phyloP scores from a whole-genome alignment of 345 rosid genomes.

The Garcia nutans region DNA sequence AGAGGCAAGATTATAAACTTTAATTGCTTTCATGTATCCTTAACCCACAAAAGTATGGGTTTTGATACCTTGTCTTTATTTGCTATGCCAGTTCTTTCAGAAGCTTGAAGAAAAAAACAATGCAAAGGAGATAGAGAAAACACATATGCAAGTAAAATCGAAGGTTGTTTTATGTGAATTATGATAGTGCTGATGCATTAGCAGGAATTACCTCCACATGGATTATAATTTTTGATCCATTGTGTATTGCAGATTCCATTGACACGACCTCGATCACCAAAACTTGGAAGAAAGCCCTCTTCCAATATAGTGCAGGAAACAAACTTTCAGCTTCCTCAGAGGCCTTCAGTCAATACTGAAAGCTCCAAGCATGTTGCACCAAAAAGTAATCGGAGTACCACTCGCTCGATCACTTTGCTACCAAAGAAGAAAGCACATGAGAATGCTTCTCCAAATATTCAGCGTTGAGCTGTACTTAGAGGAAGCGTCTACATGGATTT shows the following conservation, averaged over 20 bases:
- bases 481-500: neutral
- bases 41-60: constrained; percentile 4
- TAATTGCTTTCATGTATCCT: neutral
- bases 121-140: constrained; percentile 39
- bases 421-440: constrained; percentile 51
- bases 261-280: constrained; percentile 46
- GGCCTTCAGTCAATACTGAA: constrained; percentile 32
- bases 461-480: constrained; percentile 19
- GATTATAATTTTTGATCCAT: neutral
- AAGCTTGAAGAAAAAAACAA: constrained; percentile 60
- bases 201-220: neutral
- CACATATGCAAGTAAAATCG: constrained; percentile 31
- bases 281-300: constrained; percentile 44
- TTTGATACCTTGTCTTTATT: constrained; percentile 14
- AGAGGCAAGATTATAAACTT: constrained; percentile 50
- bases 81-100: constrained; percentile 51
- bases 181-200: neutral
- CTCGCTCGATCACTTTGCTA: constrained; percentile 33
- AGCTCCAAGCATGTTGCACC: constrained; percentile 31
- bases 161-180: constrained; percentile 33
- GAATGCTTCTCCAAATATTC: constrained; percentile 72
- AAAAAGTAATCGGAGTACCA: constrained; percentile 35
- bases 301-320: constrained; percentile 30
- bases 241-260: constrained; percentile 43
- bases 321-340: constrained; percentile 37